Base-by-base conservation (phyloP, 2,329 filamentous ascomycete species). In the Fusarium foetens region DNA sequence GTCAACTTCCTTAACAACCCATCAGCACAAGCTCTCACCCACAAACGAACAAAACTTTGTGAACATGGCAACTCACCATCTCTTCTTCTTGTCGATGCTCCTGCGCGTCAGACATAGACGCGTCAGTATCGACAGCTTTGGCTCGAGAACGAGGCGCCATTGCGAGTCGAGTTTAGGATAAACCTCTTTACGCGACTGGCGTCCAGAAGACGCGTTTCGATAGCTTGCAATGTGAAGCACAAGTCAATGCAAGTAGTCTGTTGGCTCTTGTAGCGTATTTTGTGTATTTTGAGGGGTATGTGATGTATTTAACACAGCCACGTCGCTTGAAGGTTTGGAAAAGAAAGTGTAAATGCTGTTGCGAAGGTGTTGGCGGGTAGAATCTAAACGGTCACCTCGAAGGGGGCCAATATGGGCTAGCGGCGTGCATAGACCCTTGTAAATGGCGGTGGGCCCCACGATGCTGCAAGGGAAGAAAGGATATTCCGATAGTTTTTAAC, bases 81-180 rank as follows among this genome's bases (percentile, higher is more conserved):
- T 84, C 83, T n/a, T 88, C 84, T 51, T 66, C 79, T 36, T 82
- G 80, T 17, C 80, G 83, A 51, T 82, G 75, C 25, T 87, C 86
- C 31, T 86, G 86, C 59, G 85, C 87, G 79, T 91, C 90, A 46
- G 84, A 86, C 88, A 91, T 91, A 67, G 89, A 90, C 82, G 88
- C 87, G 84, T 90, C 88, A 41, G 85, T 85, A 72, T 91, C 88
- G 75, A 83, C 85, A 77, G 83, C 89, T 78, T 83, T 84, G 77
- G 83, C 83, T 80, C 84, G 84, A 71, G 86, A 84, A 76, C 87
- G 86, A 71, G 88, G 86, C 77, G 88, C 86, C 87, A 88, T 90
- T 76, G 76, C 81, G 79, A 78, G 66, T 70, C 72, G 71, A 73
- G 46, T 63, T 61, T 69, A 55, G 46, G 73, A 72, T 66, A 74